phyloP scores from a whole-genome alignment of 2,329 filamentous ascomycete genomes.

The Xylariales sp. region DNA sequence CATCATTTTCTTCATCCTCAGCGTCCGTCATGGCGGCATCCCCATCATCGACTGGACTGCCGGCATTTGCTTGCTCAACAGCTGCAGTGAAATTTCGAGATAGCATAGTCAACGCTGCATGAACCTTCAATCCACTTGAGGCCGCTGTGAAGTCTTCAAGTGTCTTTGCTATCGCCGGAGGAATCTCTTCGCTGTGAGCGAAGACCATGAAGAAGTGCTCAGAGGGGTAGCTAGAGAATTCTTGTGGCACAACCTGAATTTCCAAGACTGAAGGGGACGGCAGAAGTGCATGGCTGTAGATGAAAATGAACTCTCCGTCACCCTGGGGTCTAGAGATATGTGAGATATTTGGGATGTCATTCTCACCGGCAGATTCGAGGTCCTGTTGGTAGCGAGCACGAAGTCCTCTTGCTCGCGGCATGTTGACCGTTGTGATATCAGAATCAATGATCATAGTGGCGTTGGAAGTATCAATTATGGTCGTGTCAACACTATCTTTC shows the following conservation, averaged over 20 bases:
- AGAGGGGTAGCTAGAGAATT: slow-evolving; percentile 24
- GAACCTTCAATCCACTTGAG: slow-evolving; percentile 17
- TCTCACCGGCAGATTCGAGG: slow-evolving; percentile 15
- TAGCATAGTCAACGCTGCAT: slow-evolving; percentile 21
- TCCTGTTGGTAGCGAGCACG: slow-evolving; percentile 19
- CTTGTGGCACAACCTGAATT: slow-evolving; percentile 33
- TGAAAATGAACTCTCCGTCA: slow-evolving; percentile 68
- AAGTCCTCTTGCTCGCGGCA: slow-evolving; percentile 5
- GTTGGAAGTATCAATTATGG: too few species aligned
- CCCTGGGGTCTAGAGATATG: slow-evolving; percentile 58
- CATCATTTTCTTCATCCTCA: slow-evolving; percentile 14
- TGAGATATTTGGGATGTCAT: slow-evolving; percentile 32
- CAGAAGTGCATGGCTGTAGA: slow-evolving; percentile 32
- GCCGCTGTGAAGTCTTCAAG: slow-evolving; percentile 18
- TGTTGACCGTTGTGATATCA: not conserved
- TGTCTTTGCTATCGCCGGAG: slow-evolving; percentile 13
- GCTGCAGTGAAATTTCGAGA: slow-evolving; percentile 24
- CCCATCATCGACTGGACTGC: slow-evolving; percentile 5
- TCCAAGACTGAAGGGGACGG: slow-evolving; percentile 21
- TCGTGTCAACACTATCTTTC: too few species aligned
- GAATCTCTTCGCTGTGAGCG: slow-evolving; percentile 16
- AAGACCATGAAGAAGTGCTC: slow-evolving; percentile 22
- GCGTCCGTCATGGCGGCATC: slow-evolving; percentile 20
- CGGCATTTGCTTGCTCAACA: not conserved
- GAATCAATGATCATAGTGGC: not conserved